Evolutionary conservation across 306 rosid species (phyloP).

Genomic region (Boehmeria nivea): DNA sequence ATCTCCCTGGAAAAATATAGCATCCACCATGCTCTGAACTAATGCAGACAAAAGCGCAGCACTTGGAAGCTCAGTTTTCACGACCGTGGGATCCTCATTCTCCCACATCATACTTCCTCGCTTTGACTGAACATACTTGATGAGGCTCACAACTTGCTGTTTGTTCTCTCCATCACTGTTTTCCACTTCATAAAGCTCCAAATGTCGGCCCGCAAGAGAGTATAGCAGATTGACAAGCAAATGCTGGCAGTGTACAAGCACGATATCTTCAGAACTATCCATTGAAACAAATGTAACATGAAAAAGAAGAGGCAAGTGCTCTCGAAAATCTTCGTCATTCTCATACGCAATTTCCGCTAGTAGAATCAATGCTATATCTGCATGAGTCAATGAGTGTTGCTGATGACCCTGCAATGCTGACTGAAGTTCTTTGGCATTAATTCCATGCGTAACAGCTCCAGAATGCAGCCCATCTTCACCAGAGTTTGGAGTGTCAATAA

Average conservation of each 20-base stretch:
- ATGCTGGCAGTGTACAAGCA: conserved; percentile 98
- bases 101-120: conserved; percentile 99
- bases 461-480: conserved; percentile 85
- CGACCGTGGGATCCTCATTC: conserved; percentile 93
- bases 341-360: conserved; percentile 98
- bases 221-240: conserved; percentile 92
- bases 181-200: conserved; percentile 98
- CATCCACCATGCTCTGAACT: conserved; percentile 99
- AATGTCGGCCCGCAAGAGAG: conserved; percentile 97
- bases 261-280: conserved; percentile 99
- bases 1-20: conserved; percentile 99
- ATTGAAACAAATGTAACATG: conserved; percentile 97
- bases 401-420: conserved; percentile 99
- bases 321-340: conserved; percentile 98
- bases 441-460: conserved; percentile 57
- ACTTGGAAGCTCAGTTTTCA: conserved; percentile 95
- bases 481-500: conserved; percentile 95
- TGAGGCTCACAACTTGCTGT: conserved; percentile 97
- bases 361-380: conserved; percentile 95
- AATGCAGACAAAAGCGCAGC: conserved; percentile 97
- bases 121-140: conserved; percentile 97
- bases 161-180: conserved; percentile 95
- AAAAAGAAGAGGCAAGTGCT: conserved; percentile 91
- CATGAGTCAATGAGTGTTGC: conserved; percentile 94
- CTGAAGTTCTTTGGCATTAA: conserved; percentile 92